Evolutionary conservation across 257 asterid genomes (phyloP).

Genomic region (Ballota nigra): DNA sequence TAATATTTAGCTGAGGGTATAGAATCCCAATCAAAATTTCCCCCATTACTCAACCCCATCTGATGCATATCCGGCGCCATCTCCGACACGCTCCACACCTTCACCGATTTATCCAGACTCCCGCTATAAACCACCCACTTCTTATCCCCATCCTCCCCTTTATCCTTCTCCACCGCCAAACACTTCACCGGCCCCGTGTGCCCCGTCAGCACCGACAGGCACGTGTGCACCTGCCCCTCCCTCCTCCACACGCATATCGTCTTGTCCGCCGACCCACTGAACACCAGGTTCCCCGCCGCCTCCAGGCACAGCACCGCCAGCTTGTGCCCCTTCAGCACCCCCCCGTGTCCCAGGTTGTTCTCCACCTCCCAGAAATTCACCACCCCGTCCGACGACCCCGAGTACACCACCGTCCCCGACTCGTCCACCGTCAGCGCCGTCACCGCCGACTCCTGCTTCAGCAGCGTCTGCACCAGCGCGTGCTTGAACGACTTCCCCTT

Average conservation of each 20-base stretch:
- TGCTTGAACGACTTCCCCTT: background rate
- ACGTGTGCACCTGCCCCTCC: conserved; percentile 3
- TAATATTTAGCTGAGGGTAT: background rate
- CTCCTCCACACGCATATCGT: conserved; percentile 13
- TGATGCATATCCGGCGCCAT: conserved; percentile 10
- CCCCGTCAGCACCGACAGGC: conserved; percentile 7
- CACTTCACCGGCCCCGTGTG: conserved; percentile 11
- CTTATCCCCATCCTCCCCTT: background rate
- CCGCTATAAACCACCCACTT: conserved; percentile 7
- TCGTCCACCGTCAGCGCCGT: background rate
- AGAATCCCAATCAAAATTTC: background rate
- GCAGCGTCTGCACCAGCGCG: background rate
- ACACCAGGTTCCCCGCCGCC: conserved; percentile 1
- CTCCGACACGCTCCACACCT: conserved; percentile 4
- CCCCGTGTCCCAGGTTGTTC: background rate
- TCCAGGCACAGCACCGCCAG: conserved; percentile 11
- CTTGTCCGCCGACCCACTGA: conserved; percentile 8
- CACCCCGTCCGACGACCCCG: conserved; percentile 2
- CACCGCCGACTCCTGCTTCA: background rate
- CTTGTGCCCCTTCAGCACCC: conserved; percentile 5
- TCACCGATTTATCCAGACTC: background rate
- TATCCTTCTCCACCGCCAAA: conserved; percentile 2
- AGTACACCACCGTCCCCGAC: background rate
- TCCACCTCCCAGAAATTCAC: conserved; percentile 11
- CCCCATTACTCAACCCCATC: background rate